phyloP scores from a whole-genome alignment of 2,329 filamentous ascomycete genomes.

The Didymella segeticola region DNA sequence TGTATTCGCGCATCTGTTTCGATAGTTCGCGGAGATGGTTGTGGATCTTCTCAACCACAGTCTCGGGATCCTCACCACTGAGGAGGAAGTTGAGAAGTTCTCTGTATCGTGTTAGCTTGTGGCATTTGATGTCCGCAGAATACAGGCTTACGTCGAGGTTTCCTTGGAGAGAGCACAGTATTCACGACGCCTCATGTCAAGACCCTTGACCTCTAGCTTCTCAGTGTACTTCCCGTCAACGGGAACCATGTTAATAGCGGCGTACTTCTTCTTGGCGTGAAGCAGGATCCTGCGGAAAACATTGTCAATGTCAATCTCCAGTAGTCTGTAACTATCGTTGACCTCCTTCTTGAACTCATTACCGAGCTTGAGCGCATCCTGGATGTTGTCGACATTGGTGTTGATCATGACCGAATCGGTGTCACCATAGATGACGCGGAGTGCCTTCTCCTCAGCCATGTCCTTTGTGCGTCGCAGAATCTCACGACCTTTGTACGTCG shows the following conservation, averaged over 20 bases:
- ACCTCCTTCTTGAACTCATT: conserved; percentile 94
- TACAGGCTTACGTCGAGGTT: conserved; percentile 75
- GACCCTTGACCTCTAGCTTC: conserved; percentile 96
- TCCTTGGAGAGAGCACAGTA: conserved; percentile 97
- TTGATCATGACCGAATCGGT: conserved; percentile 99
- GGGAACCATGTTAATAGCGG: conserved; percentile 91
- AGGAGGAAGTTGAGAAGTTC: conserved; percentile 92
- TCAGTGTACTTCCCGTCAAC: conserved; percentile 88
- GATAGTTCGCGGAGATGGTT: conserved; percentile 89
- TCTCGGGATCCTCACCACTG: conserved; percentile 89
- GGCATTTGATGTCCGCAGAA: too few relatives aligned
- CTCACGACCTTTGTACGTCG: conserved; percentile 95
- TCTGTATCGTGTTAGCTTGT: conserved; percentile 49
- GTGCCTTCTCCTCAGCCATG: conserved; percentile 85
- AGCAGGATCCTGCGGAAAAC: conserved; percentile 91
- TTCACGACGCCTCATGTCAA: conserved; percentile 97
- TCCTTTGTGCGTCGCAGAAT: conserved; percentile 96
- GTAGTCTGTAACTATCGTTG: conserved; percentile 88
- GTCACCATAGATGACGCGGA: conserved; percentile 98
- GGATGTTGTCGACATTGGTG: conserved; percentile 92
- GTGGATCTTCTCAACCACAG: conserved; percentile 87
- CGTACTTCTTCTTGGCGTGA: conserved; percentile 99
- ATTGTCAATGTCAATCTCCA: conserved; percentile 99
- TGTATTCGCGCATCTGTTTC: conserved; percentile 81
- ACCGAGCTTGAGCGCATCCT: conserved; percentile 88